Evolutionary conservation across 495 filamentous ascomycete genomes (phyloP).

Genomic region (Wilcoxina mikolae): DNA sequence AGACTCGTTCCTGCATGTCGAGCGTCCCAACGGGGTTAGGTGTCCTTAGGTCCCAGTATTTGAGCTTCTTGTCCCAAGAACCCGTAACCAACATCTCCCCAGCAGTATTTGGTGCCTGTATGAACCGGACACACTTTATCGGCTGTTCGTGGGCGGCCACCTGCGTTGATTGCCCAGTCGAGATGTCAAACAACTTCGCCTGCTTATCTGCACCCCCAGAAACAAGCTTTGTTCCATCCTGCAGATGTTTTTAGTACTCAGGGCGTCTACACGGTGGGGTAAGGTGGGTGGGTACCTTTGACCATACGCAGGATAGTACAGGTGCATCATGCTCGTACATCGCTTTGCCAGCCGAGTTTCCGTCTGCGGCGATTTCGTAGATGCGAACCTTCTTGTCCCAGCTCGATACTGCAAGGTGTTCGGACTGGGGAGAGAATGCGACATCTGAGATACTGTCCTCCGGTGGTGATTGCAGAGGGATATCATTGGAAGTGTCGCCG

Average conservation of each 20-base stretch:
- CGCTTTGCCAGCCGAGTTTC: constrained; percentile 60
- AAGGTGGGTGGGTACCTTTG: constrained; percentile 45
- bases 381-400: constrained; percentile 94
- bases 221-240: constrained; percentile 56
- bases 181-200: constrained; percentile 62
- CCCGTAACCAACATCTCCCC: constrained; percentile 66
- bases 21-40: constrained; percentile 45
- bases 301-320: constrained; percentile 67
- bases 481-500: constrained; percentile 82
- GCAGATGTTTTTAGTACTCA: constrained; percentile 1
- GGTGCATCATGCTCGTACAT: constrained; percentile 62
- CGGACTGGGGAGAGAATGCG: constrained; percentile 58
- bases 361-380: constrained; percentile 64
- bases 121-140: constrained; percentile 64
- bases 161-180: constrained; percentile 41
- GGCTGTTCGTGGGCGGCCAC: constrained; percentile 69
- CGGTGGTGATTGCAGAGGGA: constrained; percentile 58
- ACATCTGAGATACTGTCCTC: constrained; percentile 78
- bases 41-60: constrained; percentile 82
- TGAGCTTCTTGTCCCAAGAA: constrained; percentile 90
- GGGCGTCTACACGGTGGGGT: constrained; percentile 5
- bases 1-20: constrained; percentile 64
- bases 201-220: constrained; percentile 75
- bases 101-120: constrained; percentile 41
- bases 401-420: constrained; percentile 70